Percentiles rank a stretch among this genome's conserved stretches.
Conservation (phyloP, 2,329 filamentous ascomycete species). For the Zasmidium angulare region DNA sequence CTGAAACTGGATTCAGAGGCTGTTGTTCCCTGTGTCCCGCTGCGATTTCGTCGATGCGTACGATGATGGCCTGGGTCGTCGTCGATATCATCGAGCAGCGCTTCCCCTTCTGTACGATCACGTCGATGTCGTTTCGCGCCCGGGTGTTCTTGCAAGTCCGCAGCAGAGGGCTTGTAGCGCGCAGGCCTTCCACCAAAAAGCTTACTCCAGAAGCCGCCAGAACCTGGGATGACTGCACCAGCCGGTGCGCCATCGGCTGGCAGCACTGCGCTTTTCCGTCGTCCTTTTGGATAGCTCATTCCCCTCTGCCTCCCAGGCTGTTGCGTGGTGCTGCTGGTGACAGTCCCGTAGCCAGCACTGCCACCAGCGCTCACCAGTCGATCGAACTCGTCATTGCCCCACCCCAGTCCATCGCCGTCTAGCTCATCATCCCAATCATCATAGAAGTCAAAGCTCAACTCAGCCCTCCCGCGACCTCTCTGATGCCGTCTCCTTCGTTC, state of each 20-base stretch:
- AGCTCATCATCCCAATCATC: constrained; percentile 86
- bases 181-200: constrained; percentile 81
- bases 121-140: constrained; percentile 47
- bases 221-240: constrained; percentile 86
- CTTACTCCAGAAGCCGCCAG: constrained; percentile 73
- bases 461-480: constrained; percentile 61
- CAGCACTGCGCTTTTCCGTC: constrained; percentile 57
- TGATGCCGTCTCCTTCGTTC: constrained; percentile 67
- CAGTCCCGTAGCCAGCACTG: constrained; percentile 40
- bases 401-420: constrained; percentile 68
- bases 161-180: constrained; percentile 86
- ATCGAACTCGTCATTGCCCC: constrained; percentile 77
- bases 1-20: constrained; percentile 83
- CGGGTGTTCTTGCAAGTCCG: constrained; percentile 85
- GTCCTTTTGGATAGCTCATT: constrained; percentile 70
- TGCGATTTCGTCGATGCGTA: constrained; percentile 60
- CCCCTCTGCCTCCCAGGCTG: constrained; percentile 73
- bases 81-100: constrained; percentile 64
- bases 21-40: constrained; percentile 75
- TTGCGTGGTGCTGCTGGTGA: constrained; percentile 28
- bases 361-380: constrained; percentile 64
- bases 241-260: constrained; percentile 59
- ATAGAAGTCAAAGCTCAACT: constrained; percentile 94
- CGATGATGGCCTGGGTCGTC: constrained; percentile 28
- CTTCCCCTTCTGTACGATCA: constrained; percentile 61